Percentiles rank a stretch among this genome's conserved stretches.
Conservation (phyloP, 2,329 filamentous ascomycete species). For the Gremmenia infestans region DNA sequence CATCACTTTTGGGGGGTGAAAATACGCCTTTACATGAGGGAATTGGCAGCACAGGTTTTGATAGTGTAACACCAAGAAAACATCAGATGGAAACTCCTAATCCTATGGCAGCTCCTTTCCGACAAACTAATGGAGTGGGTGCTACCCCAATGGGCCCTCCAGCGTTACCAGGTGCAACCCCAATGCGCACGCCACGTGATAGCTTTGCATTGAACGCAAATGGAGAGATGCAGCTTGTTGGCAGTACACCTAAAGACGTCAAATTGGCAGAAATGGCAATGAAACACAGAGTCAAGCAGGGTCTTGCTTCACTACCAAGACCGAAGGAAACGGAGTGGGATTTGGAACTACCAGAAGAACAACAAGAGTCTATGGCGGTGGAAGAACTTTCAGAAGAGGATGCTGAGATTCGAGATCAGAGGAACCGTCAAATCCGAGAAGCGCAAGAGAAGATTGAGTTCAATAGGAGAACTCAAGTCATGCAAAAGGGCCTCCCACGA, state of each 20-base stretch:
- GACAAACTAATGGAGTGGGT: constrained; percentile 58
- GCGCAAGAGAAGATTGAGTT: constrained; percentile 68
- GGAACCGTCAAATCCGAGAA: constrained; percentile 68
- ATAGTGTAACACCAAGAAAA: constrained; percentile 74
- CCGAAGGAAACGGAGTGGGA: constrained; percentile 95
- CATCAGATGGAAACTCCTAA: constrained; percentile 89
- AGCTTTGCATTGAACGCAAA: constrained; percentile 77
- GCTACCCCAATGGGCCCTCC: constrained; percentile 59
- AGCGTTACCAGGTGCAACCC: constrained; percentile 68
- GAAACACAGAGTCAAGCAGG: constrained; percentile 62
- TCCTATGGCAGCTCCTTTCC: constrained; percentile 85
- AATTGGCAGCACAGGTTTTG: constrained; percentile 77
- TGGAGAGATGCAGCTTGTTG: constrained; percentile 59
- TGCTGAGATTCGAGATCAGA: constrained; percentile 69
- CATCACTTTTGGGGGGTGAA: constrained; percentile 86
- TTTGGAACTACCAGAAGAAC: constrained; percentile 82
- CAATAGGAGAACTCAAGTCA: constrained; percentile 81
- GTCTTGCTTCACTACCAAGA: constrained; percentile 79
- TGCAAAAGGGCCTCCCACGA: constrained; percentile 77
- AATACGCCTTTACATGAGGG: constrained; percentile 87
- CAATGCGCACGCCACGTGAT: constrained; percentile 83
- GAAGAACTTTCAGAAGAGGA: constrained; percentile 54
- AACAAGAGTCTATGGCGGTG: constrained; percentile 50
- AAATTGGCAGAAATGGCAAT: constrained; percentile 64
- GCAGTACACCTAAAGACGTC: constrained; percentile 72